Base-by-base conservation (phyloP, 1,139 yeast species). In the Magnusiomyces ingens region DNA sequence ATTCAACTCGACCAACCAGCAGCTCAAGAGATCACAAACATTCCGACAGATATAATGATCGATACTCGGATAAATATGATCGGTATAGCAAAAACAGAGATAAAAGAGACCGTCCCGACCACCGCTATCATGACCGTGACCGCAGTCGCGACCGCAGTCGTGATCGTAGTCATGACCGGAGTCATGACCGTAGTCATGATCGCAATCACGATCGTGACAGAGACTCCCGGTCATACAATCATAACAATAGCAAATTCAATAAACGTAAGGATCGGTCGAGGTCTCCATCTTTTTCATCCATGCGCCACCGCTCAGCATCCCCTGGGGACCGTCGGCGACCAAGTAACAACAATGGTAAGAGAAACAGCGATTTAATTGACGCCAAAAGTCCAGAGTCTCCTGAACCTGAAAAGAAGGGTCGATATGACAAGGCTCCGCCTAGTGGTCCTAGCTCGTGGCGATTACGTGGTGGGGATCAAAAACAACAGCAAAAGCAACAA, bases 401-500 rank as follows among this genome's bases (percentile, higher is more conserved):
- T 26, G 32, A 26, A 26, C 32, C 32, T 26, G 32, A 26, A 26
- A 26, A 26, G 8, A 26, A 26, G 32, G 32, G 32, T 26, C 32
- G 32, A 8, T 26, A 26, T 10, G 45, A 19, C 32, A 12, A 11
- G 15, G 32, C 17, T 22, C 12, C 22, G 22, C 45, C 45, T 2
- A 43, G 13, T n/a, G 45, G 45, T 4, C 45, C 45, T 19, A 43
- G 45, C 17, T 43, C 45, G 17, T 43, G 45, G 45, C 45, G 45
- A 12, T 26, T 26, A 26, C 32, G 32, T 26, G 32, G 32, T 26
- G 32, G 32, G 32, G 32, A 26, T 8, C 32, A 26, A 26, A 26
- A 26, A 26, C 32, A 26, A 26, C 32, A 26, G 8, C 32, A 26
- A 26, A 26, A 26, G 8, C 32, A 26, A 26, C 32, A 26, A 26